phyloP scores from a whole-genome alignment of 1,284 basidiomycete genomes.

The Cutaneotrichosporon sp. region DNA sequence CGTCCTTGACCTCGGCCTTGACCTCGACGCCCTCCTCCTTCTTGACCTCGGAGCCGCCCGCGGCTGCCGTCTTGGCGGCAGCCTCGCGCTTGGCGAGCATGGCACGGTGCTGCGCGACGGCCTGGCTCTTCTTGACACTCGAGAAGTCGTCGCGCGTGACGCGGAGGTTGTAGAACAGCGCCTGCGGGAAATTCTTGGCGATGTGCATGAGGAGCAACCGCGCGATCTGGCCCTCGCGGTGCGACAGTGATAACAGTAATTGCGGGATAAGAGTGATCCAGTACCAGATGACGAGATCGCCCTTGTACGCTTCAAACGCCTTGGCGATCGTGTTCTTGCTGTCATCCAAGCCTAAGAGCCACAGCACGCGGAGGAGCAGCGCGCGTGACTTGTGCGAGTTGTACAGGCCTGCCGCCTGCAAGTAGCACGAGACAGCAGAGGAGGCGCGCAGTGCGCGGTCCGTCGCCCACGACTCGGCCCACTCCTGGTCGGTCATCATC shows the following conservation, averaged over 20 bases:
- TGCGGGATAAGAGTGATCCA: conserved; percentile 99
- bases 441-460: conserved; percentile 68
- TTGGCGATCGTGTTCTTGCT: conserved; percentile 67
- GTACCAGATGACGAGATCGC: conserved; percentile 96
- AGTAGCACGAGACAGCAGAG: conserved; percentile 93
- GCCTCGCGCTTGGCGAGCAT: conserved; percentile 30
- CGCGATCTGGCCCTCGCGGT: conserved; percentile 90
- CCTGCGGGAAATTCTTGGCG: conserved; percentile 93
- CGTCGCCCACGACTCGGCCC: conserved; percentile 44
- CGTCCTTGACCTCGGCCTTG: conserved; percentile 29
- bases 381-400: conserved; percentile 93
- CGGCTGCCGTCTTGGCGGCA: conserved; percentile 51
- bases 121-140: conserved; percentile 49
- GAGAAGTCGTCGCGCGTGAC: conserved; percentile 86
- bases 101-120: conserved; percentile 22
- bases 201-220: conserved; percentile 85
- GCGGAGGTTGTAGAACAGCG: conserved; percentile 91
- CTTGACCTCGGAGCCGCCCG: conserved; percentile 41
- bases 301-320: conserved; percentile 95
- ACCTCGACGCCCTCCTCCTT: conserved; percentile 41
- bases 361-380: conserved; percentile 85
- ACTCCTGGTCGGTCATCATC: conserved; percentile 61
- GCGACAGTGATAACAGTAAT: conserved; percentile 83
- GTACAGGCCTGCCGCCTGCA: conserved; percentile 95
- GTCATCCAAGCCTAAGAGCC: conserved; percentile 96